Conservation (phyloP, 306 rosid species). For the Malus fusca region DNA sequence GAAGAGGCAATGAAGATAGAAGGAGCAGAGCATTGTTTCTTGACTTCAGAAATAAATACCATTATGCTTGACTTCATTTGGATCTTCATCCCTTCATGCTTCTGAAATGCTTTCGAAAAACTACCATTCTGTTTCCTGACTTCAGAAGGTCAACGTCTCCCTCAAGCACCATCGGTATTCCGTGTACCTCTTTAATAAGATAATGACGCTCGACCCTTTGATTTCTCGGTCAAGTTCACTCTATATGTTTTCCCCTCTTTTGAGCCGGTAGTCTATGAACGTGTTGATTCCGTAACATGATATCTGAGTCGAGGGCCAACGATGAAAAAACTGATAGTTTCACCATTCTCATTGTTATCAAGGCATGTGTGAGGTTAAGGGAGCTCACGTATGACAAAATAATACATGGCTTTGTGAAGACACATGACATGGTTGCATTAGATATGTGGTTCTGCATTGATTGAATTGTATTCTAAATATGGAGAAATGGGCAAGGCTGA, state of each 20-base stretch:
- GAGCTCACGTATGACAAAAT: slow-evolving; percentile 37
- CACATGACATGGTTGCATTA: slow-evolving; percentile 23
- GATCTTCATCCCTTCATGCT: neutral
- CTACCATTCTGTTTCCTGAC: neutral
- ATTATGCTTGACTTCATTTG: neutral
- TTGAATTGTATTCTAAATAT: slow-evolving; percentile 62
- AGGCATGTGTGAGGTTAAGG: slow-evolving; percentile 46
- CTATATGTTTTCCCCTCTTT: too few relatives aligned
- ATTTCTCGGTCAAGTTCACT: too few relatives aligned
- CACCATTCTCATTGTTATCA: slow-evolving; percentile 53
- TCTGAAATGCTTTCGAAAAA: neutral
- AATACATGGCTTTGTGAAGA: slow-evolving; percentile 58
- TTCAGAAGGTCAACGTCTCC: too few relatives aligned
- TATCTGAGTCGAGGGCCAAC: neutral
- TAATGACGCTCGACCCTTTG: too few relatives aligned
- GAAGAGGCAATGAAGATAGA: too few relatives aligned
- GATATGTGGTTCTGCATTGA: slow-evolving; percentile 61
- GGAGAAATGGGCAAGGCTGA: slow-evolving; percentile 50
- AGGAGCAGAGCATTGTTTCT: too few relatives aligned
- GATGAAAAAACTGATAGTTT: slow-evolving; percentile 49
- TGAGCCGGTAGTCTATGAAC: too few relatives aligned
- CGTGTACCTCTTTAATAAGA: too few relatives aligned
- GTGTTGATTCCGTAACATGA: slow-evolving; percentile 41
- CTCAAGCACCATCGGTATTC: too few relatives aligned
- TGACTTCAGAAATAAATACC: too few relatives aligned